Conservation (phyloP, 805 yeast species). For the Blastobotrys peoriensis region DNA sequence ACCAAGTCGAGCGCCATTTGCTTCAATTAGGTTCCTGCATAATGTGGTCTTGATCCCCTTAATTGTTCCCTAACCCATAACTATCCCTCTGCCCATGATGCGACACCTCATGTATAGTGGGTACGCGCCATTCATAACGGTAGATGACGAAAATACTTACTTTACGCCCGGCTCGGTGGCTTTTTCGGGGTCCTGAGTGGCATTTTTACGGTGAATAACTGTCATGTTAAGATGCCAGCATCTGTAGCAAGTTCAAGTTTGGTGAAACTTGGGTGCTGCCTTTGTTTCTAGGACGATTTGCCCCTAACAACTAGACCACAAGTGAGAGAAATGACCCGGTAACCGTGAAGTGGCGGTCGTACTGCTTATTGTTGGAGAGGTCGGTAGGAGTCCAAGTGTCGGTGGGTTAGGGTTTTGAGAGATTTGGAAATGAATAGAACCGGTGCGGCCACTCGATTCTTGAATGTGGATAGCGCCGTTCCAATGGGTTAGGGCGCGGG, state of each 20-base stretch:
- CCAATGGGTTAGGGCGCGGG: too few species aligned
- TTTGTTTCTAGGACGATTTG: background rate
- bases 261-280: background rate
- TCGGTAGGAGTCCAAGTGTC: background rate
- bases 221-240: conserved; percentile 24
- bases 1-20: too few species aligned
- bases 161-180: conserved; percentile 35
- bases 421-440: too few species aligned
- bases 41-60: too few species aligned
- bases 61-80: too few species aligned
- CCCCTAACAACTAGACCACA: background rate
- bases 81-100: too few species aligned
- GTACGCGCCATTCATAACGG: too few species aligned
- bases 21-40: too few species aligned
- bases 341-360: background rate
- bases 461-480: too few species aligned
- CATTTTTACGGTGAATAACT: conserved; percentile 33
- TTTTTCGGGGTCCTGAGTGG: conserved; percentile 27
- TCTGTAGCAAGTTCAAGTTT: background rate
- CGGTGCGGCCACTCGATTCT: too few species aligned
- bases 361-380: background rate
- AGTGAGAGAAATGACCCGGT: background rate
- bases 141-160: conserved; percentile 26
- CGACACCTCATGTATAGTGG: too few species aligned
- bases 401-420: background rate